Evolutionary conservation across 2,329 filamentous ascomycete species (phyloP).

Genomic region (Aspergillus ibericus): DNA sequence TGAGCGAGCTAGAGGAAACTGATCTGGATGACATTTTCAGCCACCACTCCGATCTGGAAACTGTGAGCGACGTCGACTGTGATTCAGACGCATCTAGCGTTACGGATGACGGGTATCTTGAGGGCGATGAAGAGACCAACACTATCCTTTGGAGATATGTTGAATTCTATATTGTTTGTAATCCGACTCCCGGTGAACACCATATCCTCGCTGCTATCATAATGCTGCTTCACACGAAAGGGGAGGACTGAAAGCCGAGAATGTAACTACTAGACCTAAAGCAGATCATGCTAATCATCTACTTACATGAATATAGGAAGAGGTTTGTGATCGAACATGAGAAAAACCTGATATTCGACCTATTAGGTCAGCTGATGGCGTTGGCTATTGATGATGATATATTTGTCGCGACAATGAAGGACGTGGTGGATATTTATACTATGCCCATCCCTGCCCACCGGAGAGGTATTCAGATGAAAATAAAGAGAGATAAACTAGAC

Average conservation of each 20-base stretch:
- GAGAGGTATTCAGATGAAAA: conserved; percentile 18
- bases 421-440: conserved; percentile 18
- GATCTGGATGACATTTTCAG: conserved; percentile 1
- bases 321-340: conserved; percentile 20
- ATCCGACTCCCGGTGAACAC: conserved; percentile 7
- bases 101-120: conserved; percentile 23
- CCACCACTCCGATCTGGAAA: conserved; percentile 3
- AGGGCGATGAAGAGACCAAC: conserved; percentile 15
- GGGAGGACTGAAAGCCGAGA: conserved; percentile 20
- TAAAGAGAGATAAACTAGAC: conserved; percentile 19
- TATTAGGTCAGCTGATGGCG: conserved; percentile 17
- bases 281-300: not conserved
- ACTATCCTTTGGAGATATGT: conserved; percentile 21
- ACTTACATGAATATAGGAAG: conserved; percentile 18
- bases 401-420: conserved; percentile 11
- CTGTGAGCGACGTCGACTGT: conserved; percentile 8
- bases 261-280: conserved; percentile 15
- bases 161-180: conserved; percentile 22
- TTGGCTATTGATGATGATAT: conserved; percentile 17
- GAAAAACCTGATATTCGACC: conserved; percentile 19
- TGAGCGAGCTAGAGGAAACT: conserved; percentile 1
- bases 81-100: conserved; percentile 16
- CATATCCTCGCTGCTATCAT: conserved; percentile 19
- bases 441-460: conserved; percentile 12
- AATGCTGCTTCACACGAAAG: conserved; percentile 22